phyloP scores from a whole-genome alignment of 2,329 filamentous ascomycete species.

The Botrytis medusae region DNA sequence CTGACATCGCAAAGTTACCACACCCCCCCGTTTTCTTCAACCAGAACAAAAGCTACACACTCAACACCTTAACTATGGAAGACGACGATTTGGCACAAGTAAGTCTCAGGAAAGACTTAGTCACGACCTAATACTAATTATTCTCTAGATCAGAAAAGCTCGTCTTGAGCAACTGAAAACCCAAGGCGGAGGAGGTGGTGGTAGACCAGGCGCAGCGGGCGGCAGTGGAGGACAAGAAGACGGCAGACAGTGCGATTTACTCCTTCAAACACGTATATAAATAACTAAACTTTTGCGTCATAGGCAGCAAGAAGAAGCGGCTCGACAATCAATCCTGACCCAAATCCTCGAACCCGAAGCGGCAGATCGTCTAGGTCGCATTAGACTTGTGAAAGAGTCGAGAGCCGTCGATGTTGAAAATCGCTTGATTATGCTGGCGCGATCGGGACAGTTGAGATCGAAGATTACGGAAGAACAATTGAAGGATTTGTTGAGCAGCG shows the following conservation, averaged over 20 bases:
- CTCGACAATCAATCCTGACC: constrained; percentile 72
- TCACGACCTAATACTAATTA: background rate
- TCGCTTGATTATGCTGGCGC: constrained; percentile 85
- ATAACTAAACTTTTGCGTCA: background rate
- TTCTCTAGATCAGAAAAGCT: constrained; percentile 76
- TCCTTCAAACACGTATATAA: constrained; percentile 26
- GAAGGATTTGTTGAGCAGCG: constrained; percentile 83
- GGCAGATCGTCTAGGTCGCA: constrained; percentile 87
- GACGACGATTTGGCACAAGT: constrained; percentile 41
- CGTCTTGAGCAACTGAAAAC: constrained; percentile 91
- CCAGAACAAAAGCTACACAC: background rate
- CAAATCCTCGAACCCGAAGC: constrained; percentile 96
- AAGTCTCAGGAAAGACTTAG: background rate
- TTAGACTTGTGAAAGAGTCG: constrained; percentile 91
- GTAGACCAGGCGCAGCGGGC: constrained; percentile 47
- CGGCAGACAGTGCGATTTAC: constrained; percentile 57
- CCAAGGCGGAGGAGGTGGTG: constrained; percentile 54
- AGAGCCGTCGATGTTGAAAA: constrained; percentile 91
- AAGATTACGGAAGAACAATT: constrained; percentile 93
- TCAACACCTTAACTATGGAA: constrained; percentile 33
- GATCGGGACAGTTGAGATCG: constrained; percentile 77
- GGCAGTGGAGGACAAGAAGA: constrained; percentile 57
- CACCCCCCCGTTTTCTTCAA: constrained; percentile 15
- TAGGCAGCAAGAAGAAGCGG: constrained; percentile 61
- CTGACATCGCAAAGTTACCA: background rate